Conservation (phyloP, 2,329 filamentous ascomycete species). For the Penicillium sp. region DNA sequence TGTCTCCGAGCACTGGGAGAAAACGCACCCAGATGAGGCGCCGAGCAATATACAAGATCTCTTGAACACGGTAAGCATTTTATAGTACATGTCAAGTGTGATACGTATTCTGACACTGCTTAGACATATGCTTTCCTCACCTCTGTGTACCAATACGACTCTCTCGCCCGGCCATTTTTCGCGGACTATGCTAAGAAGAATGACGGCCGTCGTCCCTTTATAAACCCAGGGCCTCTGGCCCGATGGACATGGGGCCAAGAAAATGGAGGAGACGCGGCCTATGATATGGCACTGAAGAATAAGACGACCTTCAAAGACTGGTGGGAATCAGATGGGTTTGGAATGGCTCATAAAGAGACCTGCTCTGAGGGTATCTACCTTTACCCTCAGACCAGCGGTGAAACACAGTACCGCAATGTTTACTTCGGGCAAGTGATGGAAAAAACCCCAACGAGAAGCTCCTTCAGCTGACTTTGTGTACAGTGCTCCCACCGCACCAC, state of each 20-base stretch:
- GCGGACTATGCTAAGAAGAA: slow-evolving; percentile 22
- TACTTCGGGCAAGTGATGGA: slow-evolving; percentile 14
- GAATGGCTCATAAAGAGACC: slow-evolving; percentile 13
- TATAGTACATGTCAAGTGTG: neutral
- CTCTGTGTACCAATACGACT: slow-evolving; percentile 19
- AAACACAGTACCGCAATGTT: slow-evolving; percentile 18
- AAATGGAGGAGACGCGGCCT: slow-evolving; percentile 12
- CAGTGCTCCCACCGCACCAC: slow-evolving; percentile 13
- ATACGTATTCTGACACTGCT: neutral
- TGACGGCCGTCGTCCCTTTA: slow-evolving; percentile 24
- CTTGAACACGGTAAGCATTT: slow-evolving; percentile 3
- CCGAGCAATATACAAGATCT: slow-evolving; percentile 9
- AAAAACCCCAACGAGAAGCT: neutral
- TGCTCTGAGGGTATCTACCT: slow-evolving; percentile 34
- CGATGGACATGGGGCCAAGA: slow-evolving; percentile 23
- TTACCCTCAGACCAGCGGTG: slow-evolving; percentile 22
- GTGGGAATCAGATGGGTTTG: slow-evolving; percentile 30
- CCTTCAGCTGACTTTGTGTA: neutral
- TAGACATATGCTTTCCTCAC: slow-evolving; percentile 17
- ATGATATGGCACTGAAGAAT: slow-evolving; percentile 27
- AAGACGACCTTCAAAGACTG: slow-evolving; percentile 33
- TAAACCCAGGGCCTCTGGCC: slow-evolving; percentile 27
- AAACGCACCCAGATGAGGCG: slow-evolving; percentile 14
- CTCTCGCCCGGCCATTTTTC: slow-evolving; percentile 22
- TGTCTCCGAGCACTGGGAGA: slow-evolving; percentile 22